Evolutionary conservation across 345 rosid genomes (phyloP), one percentile per base, ranked within the genome.

Genomic region (Erucastrum elatum): DNA sequence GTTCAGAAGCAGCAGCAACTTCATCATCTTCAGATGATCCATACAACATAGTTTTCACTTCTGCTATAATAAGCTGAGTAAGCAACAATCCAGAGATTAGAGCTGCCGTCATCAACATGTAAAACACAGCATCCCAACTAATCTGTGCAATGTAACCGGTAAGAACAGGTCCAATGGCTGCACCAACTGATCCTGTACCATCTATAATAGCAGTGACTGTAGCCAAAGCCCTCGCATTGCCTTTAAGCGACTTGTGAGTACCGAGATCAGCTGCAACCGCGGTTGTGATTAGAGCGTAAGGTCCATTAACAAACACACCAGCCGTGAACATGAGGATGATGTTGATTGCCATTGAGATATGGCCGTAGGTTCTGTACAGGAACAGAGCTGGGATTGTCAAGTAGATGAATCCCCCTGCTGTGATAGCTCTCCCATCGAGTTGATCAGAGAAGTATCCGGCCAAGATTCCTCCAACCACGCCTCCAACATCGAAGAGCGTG

Each of bases 1-100:
- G 4, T 44, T 66, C 0, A 66, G 82, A 72, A 66, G 73, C 29
- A 51, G 56, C 56, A 51, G 2, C 56, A 51, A 51, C 17, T 51
- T 51, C 56, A 51, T 51, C 56, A 15, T 51, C 56, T 51, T 51
- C 56, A 51, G 56, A 51, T 51, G 56, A 15, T 51, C 56, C 56
- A 51, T 51, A 51, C 56, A n/a, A n/a, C 56, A 51, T n/a, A n/a
- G 17, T 51, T 51, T 51, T 51, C 56, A n/a, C 56, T 51, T 51
- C 56, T 51, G 56, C 1, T 51, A 51, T 51, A 51, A 51, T 51
- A 51, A 51, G 17, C 56, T 51, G 6, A 51, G 56, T 51, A 51
- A 51, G 56, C 17, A 51, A 15, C 56, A 51, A n/a, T 51, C 56
- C 56, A 5, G 56, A 51, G 56, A 51, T 51, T 21, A 51, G n/a